Evolutionary conservation across 306 rosid genomes (phyloP), one percentile per base, ranked within the genome.

Genomic region (Arachis stenosperma): DNA sequence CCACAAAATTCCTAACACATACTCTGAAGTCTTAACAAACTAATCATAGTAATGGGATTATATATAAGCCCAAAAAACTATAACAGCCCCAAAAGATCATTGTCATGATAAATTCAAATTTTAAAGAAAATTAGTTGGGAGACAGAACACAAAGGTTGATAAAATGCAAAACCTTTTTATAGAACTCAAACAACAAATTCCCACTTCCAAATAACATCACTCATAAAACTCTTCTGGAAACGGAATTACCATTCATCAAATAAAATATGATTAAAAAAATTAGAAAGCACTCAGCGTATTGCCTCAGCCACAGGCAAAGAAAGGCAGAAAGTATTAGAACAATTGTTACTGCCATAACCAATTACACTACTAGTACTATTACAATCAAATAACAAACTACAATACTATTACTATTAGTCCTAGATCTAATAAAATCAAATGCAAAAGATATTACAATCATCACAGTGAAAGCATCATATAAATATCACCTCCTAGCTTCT

Each of bases 401-500:
- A 36, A 42, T 6, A 12, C 12, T 47, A 30, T 53, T 39, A 47
- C 14, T 47, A 30, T 53, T 39, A 47, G 17, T 66, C 13, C 47
- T n/a, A 10, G 62, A 71, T 29, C 53, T 27, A 76, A 61, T 6
- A 41, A 17, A 67, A 43, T 27, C 63, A 73, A 61, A 77, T 33
- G 51, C 50, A 6, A 46, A 52, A 65, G 44, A 55, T 40, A 78
- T 53, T 54, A 36, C 41, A 70, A 17, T 54, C 14, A 74, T 70
- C 61, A 65, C 76, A 13, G 14, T 3, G 58, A 61, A 75, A 52
- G 61, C 33, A 68, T 65, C 46, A 66, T 56, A 57, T 53, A 60
- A 71, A 66, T 14, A 67, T 67, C 76, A 92, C 97, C 98, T 89
- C 98, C 98, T 79, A 81, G 85, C 75, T 94, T 91, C 56, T 94